Evolutionary conservation across 2,329 filamentous ascomycete species (phyloP).

Genomic region (Myriosclerotinia scirpicola): DNA sequence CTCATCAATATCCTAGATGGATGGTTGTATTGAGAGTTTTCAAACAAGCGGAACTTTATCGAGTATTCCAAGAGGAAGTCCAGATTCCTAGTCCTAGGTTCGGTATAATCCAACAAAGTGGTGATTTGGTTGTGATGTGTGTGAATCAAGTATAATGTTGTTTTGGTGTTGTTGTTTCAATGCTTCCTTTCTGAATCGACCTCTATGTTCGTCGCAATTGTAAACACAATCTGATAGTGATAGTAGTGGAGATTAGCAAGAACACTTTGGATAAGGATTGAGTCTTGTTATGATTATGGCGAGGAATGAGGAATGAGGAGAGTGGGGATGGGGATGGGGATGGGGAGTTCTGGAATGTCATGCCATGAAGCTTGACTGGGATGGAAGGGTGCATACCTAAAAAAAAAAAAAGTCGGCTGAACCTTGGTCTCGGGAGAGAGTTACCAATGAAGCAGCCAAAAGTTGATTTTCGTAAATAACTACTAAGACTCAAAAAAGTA

Average conservation of each 20-base stretch:
- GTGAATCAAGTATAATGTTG: background rate
- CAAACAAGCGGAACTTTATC: background rate
- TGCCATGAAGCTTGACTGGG: conserved; percentile 14
- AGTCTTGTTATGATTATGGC: conserved; percentile 15
- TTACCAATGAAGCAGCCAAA: conserved; percentile 9
- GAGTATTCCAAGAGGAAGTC: background rate
- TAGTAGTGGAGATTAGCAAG: conserved; percentile 23
- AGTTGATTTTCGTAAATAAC: background rate
- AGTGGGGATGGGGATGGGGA: too few species aligned
- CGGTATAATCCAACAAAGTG: background rate
- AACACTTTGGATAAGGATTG: conserved; percentile 13
- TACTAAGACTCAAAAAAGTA: background rate
- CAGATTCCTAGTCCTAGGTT: background rate
- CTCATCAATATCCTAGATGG: background rate
- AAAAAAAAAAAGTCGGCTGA: conserved; percentile 12
- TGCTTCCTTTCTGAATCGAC: background rate
- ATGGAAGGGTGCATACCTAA: conserved; percentile 6
- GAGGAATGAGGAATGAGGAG: conserved; percentile 17
- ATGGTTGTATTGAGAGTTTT: background rate
- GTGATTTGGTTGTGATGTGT: background rate
- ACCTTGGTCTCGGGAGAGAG: conserved; percentile 21
- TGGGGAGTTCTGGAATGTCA: conserved; percentile 20
- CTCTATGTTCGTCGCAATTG: background rate
- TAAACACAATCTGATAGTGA: conserved; percentile 17
- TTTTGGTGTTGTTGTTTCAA: conserved; percentile 7